These are phyloP conservation scores for Suhomyces chickasaworum DNA, from an alignment of 1,139 yeast species.

Conservation along the genomic window DNA sequence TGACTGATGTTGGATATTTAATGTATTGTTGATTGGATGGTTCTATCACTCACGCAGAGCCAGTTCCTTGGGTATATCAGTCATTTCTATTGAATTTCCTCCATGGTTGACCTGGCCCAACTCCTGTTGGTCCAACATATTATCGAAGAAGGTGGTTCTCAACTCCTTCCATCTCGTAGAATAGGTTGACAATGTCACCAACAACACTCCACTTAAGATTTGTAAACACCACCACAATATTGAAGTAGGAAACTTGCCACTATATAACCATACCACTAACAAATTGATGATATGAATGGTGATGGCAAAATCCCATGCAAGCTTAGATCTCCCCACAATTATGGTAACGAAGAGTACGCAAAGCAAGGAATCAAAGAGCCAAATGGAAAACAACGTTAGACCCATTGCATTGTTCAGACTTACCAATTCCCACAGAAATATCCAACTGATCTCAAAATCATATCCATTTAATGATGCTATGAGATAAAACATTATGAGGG, in stretches of 20 bases:
- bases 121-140: slow-evolving; percentile 60
- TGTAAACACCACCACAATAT: slow-evolving; percentile 87
- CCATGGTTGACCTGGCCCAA: slow-evolving; percentile 31
- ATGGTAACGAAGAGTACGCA: slow-evolving; percentile 83
- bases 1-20: no score
- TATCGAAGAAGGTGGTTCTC: slow-evolving; percentile 85
- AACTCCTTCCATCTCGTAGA: slow-evolving; percentile 87
- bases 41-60: slow-evolving; percentile 3
- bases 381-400: slow-evolving; percentile 64
- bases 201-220: slow-evolving; percentile 60
- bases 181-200: slow-evolving; percentile 83
- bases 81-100: slow-evolving; percentile 24
- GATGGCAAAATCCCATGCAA: slow-evolving; percentile 94
- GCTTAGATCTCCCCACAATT: slow-evolving; percentile 86
- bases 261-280: slow-evolving; percentile 64
- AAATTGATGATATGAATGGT: slow-evolving; percentile 84
- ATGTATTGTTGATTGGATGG: no score
- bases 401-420: slow-evolving; percentile 81
- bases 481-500: slow-evolving; percentile 55
- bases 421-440: slow-evolving; percentile 81
- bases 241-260: slow-evolving; percentile 67
- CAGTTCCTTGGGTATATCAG: slow-evolving; percentile 17
- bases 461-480: slow-evolving; percentile 64
- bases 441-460: slow-evolving; percentile 62
- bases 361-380: slow-evolving; percentile 78